phyloP scores from a whole-genome alignment of 345 rosid species.

The Corymbia maculata region DNA sequence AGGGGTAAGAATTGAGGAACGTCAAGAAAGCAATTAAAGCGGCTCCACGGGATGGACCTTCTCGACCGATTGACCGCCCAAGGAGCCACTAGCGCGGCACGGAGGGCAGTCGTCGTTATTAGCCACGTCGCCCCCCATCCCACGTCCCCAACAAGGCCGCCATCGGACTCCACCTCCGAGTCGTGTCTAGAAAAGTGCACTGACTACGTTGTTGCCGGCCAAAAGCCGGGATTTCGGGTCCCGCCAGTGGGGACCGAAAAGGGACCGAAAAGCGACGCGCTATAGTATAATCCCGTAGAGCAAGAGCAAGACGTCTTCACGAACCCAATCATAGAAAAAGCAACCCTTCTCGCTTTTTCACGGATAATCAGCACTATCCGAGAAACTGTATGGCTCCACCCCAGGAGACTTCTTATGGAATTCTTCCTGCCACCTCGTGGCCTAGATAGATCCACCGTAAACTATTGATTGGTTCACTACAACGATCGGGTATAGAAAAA shows the following conservation, averaged over 20 bases:
- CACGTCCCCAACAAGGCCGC: neutral
- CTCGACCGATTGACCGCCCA: neutral
- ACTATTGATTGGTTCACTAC: neutral
- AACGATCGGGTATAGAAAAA: neutral
- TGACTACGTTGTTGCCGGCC: neutral
- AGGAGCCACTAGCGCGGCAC: neutral
- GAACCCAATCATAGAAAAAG: neutral
- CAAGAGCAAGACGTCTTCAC: neutral
- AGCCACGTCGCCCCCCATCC: neutral
- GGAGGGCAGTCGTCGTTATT: neutral
- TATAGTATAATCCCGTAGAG: neutral
- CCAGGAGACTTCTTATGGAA: neutral
- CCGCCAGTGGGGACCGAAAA: neutral
- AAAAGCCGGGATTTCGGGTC: fast-evolving
- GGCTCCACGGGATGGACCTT: neutral
- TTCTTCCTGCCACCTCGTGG: neutral
- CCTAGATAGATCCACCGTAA: neutral
- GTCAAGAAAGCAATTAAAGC: neutral
- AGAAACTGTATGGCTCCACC: neutral
- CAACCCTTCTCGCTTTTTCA: fast-evolving
- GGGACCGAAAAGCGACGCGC: neutral
- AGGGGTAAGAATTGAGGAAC: neutral
- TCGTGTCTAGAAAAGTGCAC: fast-evolving
- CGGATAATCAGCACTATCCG: neutral
- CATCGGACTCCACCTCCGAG: neutral